These are phyloP conservation scores for Acorus gramineus DNA, from an alignment of 106 monocot genomes.

Conservation along the genomic window DNA sequence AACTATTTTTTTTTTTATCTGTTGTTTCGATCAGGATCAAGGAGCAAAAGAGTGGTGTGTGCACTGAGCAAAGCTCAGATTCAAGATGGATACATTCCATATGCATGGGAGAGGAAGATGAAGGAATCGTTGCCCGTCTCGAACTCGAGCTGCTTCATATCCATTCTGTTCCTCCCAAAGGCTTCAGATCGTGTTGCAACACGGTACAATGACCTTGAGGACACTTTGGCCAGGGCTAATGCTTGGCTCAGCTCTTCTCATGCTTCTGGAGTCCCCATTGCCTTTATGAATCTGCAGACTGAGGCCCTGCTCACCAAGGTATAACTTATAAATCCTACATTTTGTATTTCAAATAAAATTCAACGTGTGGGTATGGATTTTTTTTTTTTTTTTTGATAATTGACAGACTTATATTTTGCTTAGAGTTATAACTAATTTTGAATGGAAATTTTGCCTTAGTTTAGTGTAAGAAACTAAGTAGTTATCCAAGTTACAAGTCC, in stretches of 20 bases:
- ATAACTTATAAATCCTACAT: background rate
- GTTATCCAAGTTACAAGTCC: too few species aligned
- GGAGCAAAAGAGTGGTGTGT: conserved; percentile 43
- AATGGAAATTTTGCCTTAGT: too few species aligned
- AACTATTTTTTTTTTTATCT: background rate
- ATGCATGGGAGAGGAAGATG: conserved; percentile 91
- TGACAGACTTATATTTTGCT: too few species aligned
- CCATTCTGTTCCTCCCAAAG: conserved; percentile 62
- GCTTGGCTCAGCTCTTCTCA: conserved; percentile 67
- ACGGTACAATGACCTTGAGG: conserved; percentile 59
- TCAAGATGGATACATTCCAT: conserved; percentile 66
- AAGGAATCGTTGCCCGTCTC: conserved; percentile 34
- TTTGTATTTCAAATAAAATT: too few species aligned
- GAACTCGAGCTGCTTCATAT: conserved; percentile 64
- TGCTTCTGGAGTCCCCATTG: conserved; percentile 53
- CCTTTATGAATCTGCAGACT: conserved; percentile 62
- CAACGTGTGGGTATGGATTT: too few species aligned
- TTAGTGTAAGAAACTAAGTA: too few species aligned
- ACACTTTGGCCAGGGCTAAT: conserved; percentile 71
- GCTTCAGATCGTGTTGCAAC: conserved; percentile 27
- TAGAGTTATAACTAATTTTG: too few species aligned
- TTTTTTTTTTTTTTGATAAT: too few species aligned
- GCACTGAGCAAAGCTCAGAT: conserved; percentile 62
- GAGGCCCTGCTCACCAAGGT: conserved; percentile 88
- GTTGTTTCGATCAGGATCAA: conserved; percentile 31